Evolutionary conservation across 352 stramenopile genomes (phyloP), one percentile per base, ranked within the genome.

Genomic region (Pythium utonaiense): DNA sequence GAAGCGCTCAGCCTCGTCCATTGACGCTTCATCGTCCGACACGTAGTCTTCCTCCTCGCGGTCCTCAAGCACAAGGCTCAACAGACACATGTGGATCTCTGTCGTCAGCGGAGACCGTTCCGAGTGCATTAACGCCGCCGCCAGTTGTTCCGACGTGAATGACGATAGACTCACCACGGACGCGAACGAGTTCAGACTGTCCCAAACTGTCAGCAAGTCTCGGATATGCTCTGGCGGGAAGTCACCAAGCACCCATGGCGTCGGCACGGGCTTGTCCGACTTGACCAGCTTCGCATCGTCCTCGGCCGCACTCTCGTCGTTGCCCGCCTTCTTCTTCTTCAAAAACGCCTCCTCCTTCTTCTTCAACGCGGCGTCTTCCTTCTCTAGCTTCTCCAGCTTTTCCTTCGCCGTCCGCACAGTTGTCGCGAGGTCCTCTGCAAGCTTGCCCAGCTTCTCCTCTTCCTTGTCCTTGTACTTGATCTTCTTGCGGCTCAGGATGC

Each of bases 381-480:
- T 96, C 66, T 95, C 86, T 1, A 95, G 67, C 62, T 93, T 94
- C 24, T 95, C 86, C 0, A 95, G 69, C 30, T 86, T 85, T 36
- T 95, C 86, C 53, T 94, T 95, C 1, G 81, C 71, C 6, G 71
- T 41, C 9, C 83, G 79, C 21, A 95, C 81, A 0, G 82, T 91
- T 57, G 91, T 74, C n/a, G 75, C 82, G 9, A 93, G 71, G 54
- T 93, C 74, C 52, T 95, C 86, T 0, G 86, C 86, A 1, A 95
- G 64, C 47, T 77, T 85, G 19, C 86, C 86, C 17, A 95, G 71
- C 41, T 85, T 95, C 47, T 95, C 86, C 41, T 95, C 86, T 49
- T 95, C 86, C 53, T 93, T 89, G 59, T 93, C 86, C 67, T 93
- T 93, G 67, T 93, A 95, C 69, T 92, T 92, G 74, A 95, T 77